Percentiles rank a stretch among this genome's conserved stretches.
phyloP scores from a whole-genome alignment of 441 rosid species.

The Brassica hybrid region DNA sequence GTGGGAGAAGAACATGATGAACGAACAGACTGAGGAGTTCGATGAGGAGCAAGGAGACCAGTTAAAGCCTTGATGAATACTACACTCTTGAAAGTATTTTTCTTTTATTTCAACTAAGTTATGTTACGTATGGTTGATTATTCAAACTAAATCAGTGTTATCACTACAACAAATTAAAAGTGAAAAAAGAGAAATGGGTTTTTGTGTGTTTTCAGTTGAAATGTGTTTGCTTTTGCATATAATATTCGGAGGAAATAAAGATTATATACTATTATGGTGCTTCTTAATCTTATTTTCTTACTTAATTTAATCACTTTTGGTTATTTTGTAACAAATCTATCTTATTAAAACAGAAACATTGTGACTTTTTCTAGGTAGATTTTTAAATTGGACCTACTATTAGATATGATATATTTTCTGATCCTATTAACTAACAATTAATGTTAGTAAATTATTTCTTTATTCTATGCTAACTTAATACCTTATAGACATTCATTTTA shows the following conservation, averaged over 20 bases:
- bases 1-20: constrained; percentile 43
- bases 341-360: too few species aligned
- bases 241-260: constrained; percentile 24
- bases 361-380: too few species aligned
- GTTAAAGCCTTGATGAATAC: constrained; percentile 40
- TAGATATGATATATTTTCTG: too few species aligned
- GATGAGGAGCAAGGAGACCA: constrained; percentile 38
- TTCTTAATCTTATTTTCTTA: constrained; percentile 31
- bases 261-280: not conserved
- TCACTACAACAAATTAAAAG: constrained; percentile 28
- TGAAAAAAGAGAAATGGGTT: not conserved
- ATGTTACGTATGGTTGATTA: constrained; percentile 37
- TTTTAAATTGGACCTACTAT: too few species aligned
- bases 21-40: constrained; percentile 34
- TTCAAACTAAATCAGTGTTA: constrained; percentile 36
- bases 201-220: constrained; percentile 2
- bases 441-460: too few species aligned
- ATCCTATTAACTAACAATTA: too few species aligned
- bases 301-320: constrained; percentile 2
- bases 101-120: constrained; percentile 33
- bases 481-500: too few species aligned
- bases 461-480: too few species aligned
- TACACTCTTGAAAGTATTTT: constrained; percentile 29
- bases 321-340: constrained; percentile 2
- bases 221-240: constrained; percentile 38